A percentile compares a stretch with the other conserved stretches of the same genome.
These are phyloP conservation scores for Abortiporus biennis DNA, from an alignment of 1,284 basidiomycete species.

Conservation along the genomic window DNA sequence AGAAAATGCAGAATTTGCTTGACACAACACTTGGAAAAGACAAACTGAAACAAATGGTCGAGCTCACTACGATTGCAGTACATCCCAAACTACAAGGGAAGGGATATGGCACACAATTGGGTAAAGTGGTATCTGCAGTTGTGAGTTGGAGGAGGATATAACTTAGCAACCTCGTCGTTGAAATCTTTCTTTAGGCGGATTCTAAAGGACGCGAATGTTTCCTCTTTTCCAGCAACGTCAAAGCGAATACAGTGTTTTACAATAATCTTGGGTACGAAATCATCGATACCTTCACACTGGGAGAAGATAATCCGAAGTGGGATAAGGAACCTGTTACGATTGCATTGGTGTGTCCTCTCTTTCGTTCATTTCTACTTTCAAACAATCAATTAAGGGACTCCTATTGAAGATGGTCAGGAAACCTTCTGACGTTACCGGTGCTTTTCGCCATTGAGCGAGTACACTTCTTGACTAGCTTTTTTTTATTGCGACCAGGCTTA, in stretches of 20 bases:
- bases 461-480: too few species aligned
- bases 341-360: slow-evolving; percentile 4
- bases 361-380: too few species aligned
- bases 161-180: neutral
- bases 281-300: neutral
- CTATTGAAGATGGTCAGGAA: too few species aligned
- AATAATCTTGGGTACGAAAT: neutral
- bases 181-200: slow-evolving; percentile 3
- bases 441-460: too few species aligned
- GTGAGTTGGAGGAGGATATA: neutral
- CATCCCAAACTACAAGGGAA: slow-evolving; percentile 3
- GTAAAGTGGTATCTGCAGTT: neutral
- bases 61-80: slow-evolving; percentile 1
- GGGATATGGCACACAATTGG: slow-evolving; percentile 6
- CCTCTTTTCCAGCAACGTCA: slow-evolving; percentile 8
- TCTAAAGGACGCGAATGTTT: neutral
- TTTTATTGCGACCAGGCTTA: too few species aligned
- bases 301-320: slow-evolving; percentile 5
- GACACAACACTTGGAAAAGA: neutral
- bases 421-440: too few species aligned
- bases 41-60: slow-evolving; percentile 1
- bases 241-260: slow-evolving; percentile 11
- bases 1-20: neutral
- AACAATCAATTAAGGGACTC: too few species aligned
- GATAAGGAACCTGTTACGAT: neutral